Percentiles rank a stretch among this genome's conserved stretches.
Conservation (phyloP, 2,329 filamentous ascomycete species). For the Aspergillus ochraceoroseus region DNA sequence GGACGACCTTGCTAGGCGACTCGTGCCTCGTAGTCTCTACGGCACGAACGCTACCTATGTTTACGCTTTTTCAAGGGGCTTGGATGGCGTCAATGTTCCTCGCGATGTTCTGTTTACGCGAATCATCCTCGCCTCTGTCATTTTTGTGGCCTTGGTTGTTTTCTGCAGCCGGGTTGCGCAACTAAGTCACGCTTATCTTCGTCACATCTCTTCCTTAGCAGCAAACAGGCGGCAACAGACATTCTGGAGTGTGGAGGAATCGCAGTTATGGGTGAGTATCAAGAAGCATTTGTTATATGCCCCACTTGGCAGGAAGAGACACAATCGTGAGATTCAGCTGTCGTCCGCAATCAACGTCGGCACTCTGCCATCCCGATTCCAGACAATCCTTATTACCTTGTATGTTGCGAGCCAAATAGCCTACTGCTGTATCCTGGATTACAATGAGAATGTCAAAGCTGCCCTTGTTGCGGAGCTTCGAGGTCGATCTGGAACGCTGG, state of each 20-base stretch:
- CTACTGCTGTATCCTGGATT: conserved; percentile 58
- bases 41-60: conserved; percentile 39
- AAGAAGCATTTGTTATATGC: conserved; percentile 53
- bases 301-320: conserved; percentile 67
- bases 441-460: conserved; percentile 39
- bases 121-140: conserved; percentile 38
- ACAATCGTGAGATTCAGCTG: conserved; percentile 69
- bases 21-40: conserved; percentile 26
- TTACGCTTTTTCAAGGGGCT: conserved; percentile 39
- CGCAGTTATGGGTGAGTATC: conserved; percentile 39
- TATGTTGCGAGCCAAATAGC: conserved; percentile 71
- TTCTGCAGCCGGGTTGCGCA: conserved; percentile 42
- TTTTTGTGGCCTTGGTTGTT: conserved; percentile 34
- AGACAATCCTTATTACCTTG: conserved; percentile 61
- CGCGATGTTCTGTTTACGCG: conserved; percentile 39
- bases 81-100: conserved; percentile 39
- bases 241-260: conserved; percentile 45
- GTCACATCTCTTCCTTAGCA: conserved; percentile 41
- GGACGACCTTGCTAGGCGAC: conserved; percentile 24
- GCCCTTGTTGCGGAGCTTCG: conserved; percentile 74
- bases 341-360: conserved; percentile 65
- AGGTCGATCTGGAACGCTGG: conserved; percentile 76
- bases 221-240: conserved; percentile 39
- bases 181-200: conserved; percentile 43
- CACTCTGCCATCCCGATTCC: conserved; percentile 73